These are phyloP conservation scores for Platismatia glauca DNA, from an alignment of 495 filamentous ascomycete species.

Conservation along the genomic window DNA sequence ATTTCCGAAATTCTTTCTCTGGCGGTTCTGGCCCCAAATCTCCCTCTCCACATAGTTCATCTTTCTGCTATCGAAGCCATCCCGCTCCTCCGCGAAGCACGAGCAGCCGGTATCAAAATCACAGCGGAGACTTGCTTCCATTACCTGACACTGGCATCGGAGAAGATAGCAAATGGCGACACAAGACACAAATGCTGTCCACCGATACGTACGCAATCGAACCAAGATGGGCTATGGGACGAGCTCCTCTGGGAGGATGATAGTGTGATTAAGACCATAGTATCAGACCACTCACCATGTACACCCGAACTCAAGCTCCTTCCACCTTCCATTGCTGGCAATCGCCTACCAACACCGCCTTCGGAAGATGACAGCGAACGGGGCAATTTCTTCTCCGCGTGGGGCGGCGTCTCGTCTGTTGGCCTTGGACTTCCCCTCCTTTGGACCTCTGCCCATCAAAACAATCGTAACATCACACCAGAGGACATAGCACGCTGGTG, in stretches of 20 bases:
- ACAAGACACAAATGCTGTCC: slow-evolving; percentile 97
- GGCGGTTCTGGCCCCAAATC: slow-evolving; percentile 68
- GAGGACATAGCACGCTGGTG: slow-evolving; percentile 79
- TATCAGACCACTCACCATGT: slow-evolving; percentile 96
- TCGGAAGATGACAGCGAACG: slow-evolving; percentile 27
- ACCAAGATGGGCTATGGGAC: slow-evolving; percentile 84
- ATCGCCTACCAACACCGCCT: slow-evolving; percentile 28
- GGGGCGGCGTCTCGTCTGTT: slow-evolving; percentile 93
- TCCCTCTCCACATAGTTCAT: slow-evolving; percentile 91
- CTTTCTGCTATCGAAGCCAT: slow-evolving; percentile 90
- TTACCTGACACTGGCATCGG: slow-evolving; percentile 85
- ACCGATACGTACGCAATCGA: slow-evolving; percentile 73
- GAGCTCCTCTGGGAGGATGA: slow-evolving; percentile 59
- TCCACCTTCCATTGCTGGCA: slow-evolving; percentile 46
- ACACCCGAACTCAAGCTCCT: slow-evolving; percentile 90
- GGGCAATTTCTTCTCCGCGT: slow-evolving; percentile 90
- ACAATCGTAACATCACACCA: slow-evolving; percentile 29
- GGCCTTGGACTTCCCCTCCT: slow-evolving; percentile 87
- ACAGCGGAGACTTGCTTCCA: slow-evolving; percentile 98
- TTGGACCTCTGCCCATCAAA: slow-evolving; percentile 57
- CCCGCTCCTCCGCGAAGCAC: slow-evolving; percentile 72
- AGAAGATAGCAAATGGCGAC: slow-evolving; percentile 79
- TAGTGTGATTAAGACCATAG: slow-evolving; percentile 82
- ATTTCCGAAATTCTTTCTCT: slow-evolving; percentile 78
- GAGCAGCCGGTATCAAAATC: slow-evolving; percentile 72